These are phyloP conservation scores for thale cress (Arabidopsis thaliana) DNA, from an alignment of 345 rosid species.

Conservation along the genomic window DNA sequence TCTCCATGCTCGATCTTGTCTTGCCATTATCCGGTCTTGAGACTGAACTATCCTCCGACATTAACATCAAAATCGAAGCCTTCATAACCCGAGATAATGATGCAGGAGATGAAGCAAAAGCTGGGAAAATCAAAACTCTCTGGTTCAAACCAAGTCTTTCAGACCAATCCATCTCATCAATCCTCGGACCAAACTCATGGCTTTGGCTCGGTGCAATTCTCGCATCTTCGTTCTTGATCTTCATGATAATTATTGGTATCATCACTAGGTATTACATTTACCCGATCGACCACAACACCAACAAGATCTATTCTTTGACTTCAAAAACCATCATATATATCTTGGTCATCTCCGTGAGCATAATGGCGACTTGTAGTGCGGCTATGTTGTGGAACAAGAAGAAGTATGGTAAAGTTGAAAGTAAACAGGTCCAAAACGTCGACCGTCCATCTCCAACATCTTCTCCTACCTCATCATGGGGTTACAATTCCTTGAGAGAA, in stretches of 20 bases:
- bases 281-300: slow-evolving; percentile 59
- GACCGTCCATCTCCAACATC: slow-evolving; percentile 44
- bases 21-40: slow-evolving; percentile 55
- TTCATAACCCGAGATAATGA: slow-evolving; percentile 71
- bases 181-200: slow-evolving; percentile 78
- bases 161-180: slow-evolving; percentile 59
- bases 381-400: slow-evolving; percentile 73
- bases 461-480: slow-evolving; percentile 45
- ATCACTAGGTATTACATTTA: slow-evolving; percentile 63
- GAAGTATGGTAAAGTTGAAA: slow-evolving; percentile 43
- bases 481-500: slow-evolving; percentile 53
- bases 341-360: slow-evolving; percentile 54
- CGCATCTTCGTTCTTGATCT: slow-evolving; percentile 62
- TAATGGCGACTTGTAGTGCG: slow-evolving; percentile 55
- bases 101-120: slow-evolving; percentile 34
- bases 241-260: slow-evolving; percentile 62
- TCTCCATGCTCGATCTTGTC: slow-evolving; percentile 69
- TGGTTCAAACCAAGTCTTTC: slow-evolving; percentile 62
- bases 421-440: slow-evolving; percentile 50
- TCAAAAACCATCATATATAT: slow-evolving; percentile 53
- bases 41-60: slow-evolving; percentile 46
- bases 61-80: slow-evolving; percentile 64
- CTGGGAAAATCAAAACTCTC: slow-evolving; percentile 41
- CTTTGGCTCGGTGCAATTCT: slow-evolving; percentile 73
- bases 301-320: slow-evolving; percentile 48